Evolutionary conservation across 768 basidiomycete genomes (phyloP).

Genomic region (Flagelloscypha sp.): DNA sequence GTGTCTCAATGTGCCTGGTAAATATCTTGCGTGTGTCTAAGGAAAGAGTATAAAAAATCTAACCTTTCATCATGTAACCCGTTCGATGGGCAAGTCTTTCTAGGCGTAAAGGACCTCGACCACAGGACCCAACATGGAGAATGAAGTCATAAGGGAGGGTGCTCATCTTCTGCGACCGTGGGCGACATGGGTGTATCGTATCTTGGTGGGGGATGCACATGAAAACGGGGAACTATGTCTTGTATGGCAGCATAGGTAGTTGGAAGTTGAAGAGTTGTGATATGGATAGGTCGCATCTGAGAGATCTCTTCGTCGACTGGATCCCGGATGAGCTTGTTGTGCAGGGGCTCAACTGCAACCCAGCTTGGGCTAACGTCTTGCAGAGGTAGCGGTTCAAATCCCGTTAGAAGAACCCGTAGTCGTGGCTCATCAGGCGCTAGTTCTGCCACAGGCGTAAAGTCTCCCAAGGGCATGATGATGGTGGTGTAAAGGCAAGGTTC

Average conservation of each 20-base stretch:
- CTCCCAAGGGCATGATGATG: too few relatives aligned
- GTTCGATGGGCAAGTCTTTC: constrained; percentile 60
- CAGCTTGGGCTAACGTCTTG: constrained; percentile 61
- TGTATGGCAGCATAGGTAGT: constrained; percentile 53
- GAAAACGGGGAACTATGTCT: constrained; percentile 45
- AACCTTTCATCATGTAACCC: constrained; percentile 64
- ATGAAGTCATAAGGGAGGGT: constrained; percentile 72
- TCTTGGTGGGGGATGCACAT: constrained; percentile 50
- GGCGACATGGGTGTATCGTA: constrained; percentile 29
- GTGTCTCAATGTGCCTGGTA: too few relatives aligned
- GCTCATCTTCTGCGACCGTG: constrained; percentile 35
- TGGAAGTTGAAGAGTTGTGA: constrained; percentile 51
- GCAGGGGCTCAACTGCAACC: constrained; percentile 57
- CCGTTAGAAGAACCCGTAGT: too few relatives aligned
- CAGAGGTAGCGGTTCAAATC: constrained; percentile 45
- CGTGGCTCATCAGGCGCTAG: too few relatives aligned
- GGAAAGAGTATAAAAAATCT: too few relatives aligned
- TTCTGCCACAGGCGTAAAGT: too few relatives aligned
- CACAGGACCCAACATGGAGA: constrained; percentile 63
- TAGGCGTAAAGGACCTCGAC: constrained; percentile 53
- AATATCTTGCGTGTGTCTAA: too few relatives aligned
- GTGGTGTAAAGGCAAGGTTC: too few relatives aligned
- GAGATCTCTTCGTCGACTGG: constrained; percentile 14
- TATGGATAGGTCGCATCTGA: constrained; percentile 39
- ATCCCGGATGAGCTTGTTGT: constrained; percentile 40